Evolutionary conservation across 2,329 filamentous ascomycete species (phyloP).

Genomic region (Fusarium nematophilum): DNA sequence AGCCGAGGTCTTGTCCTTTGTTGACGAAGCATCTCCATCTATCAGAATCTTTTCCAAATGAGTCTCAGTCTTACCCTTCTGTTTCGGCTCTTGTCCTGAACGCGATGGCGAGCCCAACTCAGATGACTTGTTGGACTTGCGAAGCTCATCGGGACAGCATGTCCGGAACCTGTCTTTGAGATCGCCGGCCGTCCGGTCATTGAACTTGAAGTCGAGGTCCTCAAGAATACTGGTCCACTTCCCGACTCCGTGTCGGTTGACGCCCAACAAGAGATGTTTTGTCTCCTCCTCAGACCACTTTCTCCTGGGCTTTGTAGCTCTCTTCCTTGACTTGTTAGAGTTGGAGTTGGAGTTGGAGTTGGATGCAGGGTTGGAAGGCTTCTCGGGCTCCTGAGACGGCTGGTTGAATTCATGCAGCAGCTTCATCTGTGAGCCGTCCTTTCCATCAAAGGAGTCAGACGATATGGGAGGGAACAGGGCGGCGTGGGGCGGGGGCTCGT

Average conservation of each 20-base stretch:
- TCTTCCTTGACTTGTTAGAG: constrained; percentile 60
- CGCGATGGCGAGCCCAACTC: constrained; percentile 38
- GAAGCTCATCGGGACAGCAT: constrained; percentile 71
- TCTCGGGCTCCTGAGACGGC: constrained; percentile 48
- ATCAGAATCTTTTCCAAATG: constrained; percentile 69
- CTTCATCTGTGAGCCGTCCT: constrained; percentile 57
- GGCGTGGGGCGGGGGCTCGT: constrained; percentile 70
- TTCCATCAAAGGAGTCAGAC: constrained; percentile 65
- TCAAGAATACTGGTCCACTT: constrained; percentile 74
- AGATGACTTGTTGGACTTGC: constrained; percentile 52
- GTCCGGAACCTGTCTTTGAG: constrained; percentile 75
- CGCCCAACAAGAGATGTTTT: constrained; percentile 69
- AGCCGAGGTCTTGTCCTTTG: constrained; percentile 42
- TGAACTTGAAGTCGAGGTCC: constrained; percentile 70
- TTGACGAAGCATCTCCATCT: constrained; percentile 52
- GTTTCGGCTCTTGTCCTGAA: constrained; percentile 44
- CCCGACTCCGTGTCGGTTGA: constrained; percentile 71
- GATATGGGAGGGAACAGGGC: constrained; percentile 73
- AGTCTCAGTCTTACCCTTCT: constrained; percentile 60
- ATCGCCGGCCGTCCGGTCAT: constrained; percentile 70
- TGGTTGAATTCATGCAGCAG: constrained; percentile 57
- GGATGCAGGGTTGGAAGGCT: no score
- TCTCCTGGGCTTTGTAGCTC: constrained; percentile 66
- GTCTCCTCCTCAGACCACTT: constrained; percentile 76
- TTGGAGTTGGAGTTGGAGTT: no score